Evolutionary conservation across 2,329 filamentous ascomycete species (phyloP), one percentile per base, ranked within the genome.

Genomic region (Helotiales sp.): DNA sequence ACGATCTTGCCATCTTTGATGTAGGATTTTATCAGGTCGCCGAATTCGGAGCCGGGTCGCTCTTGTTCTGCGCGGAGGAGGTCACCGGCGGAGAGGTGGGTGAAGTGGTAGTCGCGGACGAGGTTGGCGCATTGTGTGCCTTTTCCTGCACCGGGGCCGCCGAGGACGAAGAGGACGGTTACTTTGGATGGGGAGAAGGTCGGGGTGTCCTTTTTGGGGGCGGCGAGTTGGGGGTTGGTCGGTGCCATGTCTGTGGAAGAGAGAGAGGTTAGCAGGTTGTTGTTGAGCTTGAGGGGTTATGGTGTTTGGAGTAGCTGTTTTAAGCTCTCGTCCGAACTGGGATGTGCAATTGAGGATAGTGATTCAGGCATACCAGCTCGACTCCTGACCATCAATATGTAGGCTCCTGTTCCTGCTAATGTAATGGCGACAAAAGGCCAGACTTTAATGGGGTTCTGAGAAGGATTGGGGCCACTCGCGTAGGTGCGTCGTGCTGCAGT

Each of bases 1-100:
- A 99, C 95, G 74, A 99, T 99, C 67, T 86, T 86, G 59, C 95
- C 95, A 73, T 99, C 88, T 71, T 89, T 90, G 81, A 99, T 99
- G 79, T 95, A 93, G 67, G 88, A 83, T 73, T 88, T 88, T 82
- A 99, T 99, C 77, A 98, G 82, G 65, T 92, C 85, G 72, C 95
- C 95, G 73, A 96, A 98, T 75, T 97, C 81, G 64, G 87, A 91
- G 57, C 91, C 93, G 0, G 85, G 82, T 4, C 93, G 89, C 70
- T 93, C 82, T 77, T 98, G 95, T 79, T 99, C 95, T 63, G 91
- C 93, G 60, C 95, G 90, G 63, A 99, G 83, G 46, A 99, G 82
- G 74, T 99, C 95, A 57, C 95, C 95, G 0, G 95, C 95, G 3
- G 89, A 95, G 33, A 99, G 85, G 76, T 99, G 95, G 60, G 85